Evolutionary conservation across 2,329 filamentous ascomycete genomes (phyloP).

Genomic region (Emergomyces pasteurianus): DNA sequence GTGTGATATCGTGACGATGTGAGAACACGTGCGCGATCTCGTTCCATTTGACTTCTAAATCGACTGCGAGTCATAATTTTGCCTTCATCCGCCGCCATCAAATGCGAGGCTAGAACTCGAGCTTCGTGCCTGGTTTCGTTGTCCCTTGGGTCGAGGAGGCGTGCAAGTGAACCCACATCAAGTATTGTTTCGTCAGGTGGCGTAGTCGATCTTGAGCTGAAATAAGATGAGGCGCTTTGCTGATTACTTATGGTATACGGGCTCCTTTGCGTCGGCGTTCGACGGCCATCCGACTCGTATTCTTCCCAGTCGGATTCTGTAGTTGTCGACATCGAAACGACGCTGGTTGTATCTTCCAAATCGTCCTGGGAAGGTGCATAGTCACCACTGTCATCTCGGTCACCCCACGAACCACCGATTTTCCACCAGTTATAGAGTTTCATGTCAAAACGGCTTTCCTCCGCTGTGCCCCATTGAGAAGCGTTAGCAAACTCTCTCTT

Average conservation of each 20-base stretch:
- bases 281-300: conserved; percentile 39
- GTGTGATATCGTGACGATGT: conserved; percentile 34
- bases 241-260: conserved; percentile 29
- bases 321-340: conserved; percentile 50
- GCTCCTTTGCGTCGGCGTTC: conserved; percentile 62
- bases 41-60: conserved; percentile 56
- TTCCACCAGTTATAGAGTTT: conserved; percentile 79
- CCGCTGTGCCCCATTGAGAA: conserved; percentile 30
- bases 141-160: conserved; percentile 68
- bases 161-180: conserved; percentile 57
- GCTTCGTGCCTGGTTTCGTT: conserved; percentile 72
- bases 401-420: conserved; percentile 72
- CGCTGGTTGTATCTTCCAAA: conserved; percentile 67
- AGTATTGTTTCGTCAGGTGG: conserved; percentile 53
- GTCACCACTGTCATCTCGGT: conserved; percentile 66
- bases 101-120: conserved; percentile 64
- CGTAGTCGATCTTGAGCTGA: conserved; percentile 33
- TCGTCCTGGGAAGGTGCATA: conserved; percentile 52
- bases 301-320: conserved; percentile 40
- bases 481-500: conserved; percentile 41
- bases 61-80: conserved; percentile 70
- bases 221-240: conserved; percentile 12
- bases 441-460: conserved; percentile 58
- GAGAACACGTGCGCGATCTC: conserved; percentile 58
- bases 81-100: conserved; percentile 45